Percentiles rank a stretch among this genome's conserved stretches.
phyloP scores from a whole-genome alignment of 306 rosid species.

The Cucurbita ficifolia region DNA sequence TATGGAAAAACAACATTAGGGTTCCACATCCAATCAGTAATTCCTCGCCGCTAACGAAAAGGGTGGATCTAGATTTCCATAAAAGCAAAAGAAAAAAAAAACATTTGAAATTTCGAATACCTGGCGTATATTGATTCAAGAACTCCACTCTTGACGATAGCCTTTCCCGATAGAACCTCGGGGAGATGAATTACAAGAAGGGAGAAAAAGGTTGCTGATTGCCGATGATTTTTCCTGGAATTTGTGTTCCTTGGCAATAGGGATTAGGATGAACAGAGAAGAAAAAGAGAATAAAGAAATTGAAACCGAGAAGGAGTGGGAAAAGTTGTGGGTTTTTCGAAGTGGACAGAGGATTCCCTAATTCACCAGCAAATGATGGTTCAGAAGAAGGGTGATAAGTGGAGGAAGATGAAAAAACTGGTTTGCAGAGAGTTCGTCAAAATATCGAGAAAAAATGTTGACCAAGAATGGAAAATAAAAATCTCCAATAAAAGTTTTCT shows the following conservation, averaged over 20 bases:
- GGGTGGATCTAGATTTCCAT: not conserved
- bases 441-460: slow-evolving; percentile 7
- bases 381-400: not conserved
- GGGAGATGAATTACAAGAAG: not conserved
- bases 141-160: not conserved
- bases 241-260: not conserved
- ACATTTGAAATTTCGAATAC: not conserved
- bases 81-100: not conserved
- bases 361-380: not conserved
- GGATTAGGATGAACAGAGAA: not conserved
- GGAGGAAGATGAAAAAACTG: not conserved
- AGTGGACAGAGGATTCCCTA: not conserved
- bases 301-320: not conserved
- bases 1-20: not conserved
- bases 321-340: not conserved
- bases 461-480: not conserved
- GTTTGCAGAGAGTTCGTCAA: not conserved
- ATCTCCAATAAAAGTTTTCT: not conserved
- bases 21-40: not conserved
- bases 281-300: not conserved
- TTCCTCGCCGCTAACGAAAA: not conserved
- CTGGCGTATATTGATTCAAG: not conserved
- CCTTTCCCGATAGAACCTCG: not conserved
- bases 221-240: not conserved
- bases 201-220: not conserved